Base-by-base conservation (phyloP, 225 moss, liverwort and hornwort species). In the Rhytidiadelphus loreus region DNA sequence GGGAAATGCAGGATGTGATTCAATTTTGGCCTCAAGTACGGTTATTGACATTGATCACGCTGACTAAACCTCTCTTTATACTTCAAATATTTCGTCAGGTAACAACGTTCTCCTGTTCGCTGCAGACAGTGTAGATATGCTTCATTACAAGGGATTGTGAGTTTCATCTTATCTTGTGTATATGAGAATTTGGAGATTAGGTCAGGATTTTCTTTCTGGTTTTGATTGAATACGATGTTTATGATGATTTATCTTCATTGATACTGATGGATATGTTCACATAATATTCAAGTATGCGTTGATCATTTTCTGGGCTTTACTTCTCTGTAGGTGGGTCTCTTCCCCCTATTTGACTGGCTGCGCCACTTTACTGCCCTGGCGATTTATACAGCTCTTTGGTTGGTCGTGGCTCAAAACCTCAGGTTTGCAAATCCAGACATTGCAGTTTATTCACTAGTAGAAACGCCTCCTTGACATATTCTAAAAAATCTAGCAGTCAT, bases 21-120 rank as follows among this genome's bases (percentile, higher is more conserved):
- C 97, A 99, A 88, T 99, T 99, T 65, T 95, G 96, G 88, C 94
- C 98, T 32, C 93, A 96, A 89, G 94, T 95, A 33, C 90, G 91
- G 86, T 93, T 97, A 71, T 92, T 97, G 92, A 95, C 93, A 39
- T 93, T 88, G 65, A 95, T 97, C 75, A 93, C 95, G 91, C 66
- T 97, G 79, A 91, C 87, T 12, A 93, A 93, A 35, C 98, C 98
- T 71, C 90, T 92, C 46, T 94, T 99, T 83, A 85, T 99, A 74
- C 95, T 91, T 55, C 94, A 93, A 43, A 97, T 99, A 57, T 88
- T 99, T 57, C 94, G 94, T 78, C 97, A 98, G 98, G 98, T 98
- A 83, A 64, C 18, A 35, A 58, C 16, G 17, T 41, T 74, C 50
- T 53, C 50, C 50, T 83, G 46, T 22, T 73, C 37, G 53, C 85